These are phyloP conservation scores for Boletus semigastroideus DNA, from an alignment of 1,284 basidiomycete species.

Conservation along the genomic window DNA sequence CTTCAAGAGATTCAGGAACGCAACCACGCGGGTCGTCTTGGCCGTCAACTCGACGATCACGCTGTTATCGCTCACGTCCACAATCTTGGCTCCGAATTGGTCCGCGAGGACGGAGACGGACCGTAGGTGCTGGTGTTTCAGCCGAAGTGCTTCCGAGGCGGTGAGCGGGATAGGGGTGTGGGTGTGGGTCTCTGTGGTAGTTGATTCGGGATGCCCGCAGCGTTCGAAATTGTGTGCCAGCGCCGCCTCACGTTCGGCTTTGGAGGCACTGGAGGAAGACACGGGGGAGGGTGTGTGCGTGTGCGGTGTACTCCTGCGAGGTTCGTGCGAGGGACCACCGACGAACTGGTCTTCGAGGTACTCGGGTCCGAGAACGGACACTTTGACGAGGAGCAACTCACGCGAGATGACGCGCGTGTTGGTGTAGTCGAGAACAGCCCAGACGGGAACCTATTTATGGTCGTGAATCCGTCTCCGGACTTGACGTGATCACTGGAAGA, in stretches of 20 bases:
- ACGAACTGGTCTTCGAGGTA: constrained; percentile 89
- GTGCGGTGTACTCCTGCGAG: constrained; percentile 40
- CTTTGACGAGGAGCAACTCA: constrained; percentile 86
- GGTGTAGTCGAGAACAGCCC: constrained; percentile 97
- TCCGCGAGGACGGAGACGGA: constrained; percentile 82
- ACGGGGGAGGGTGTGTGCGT: neutral
- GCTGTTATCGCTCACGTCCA: constrained; percentile 93
- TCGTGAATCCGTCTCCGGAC: constrained; percentile 5
- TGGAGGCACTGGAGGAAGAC: constrained; percentile 39
- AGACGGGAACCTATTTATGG: constrained; percentile 80
- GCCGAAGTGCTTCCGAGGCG: constrained; percentile 80
- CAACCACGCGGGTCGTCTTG: constrained; percentile 90
- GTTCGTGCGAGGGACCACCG: constrained; percentile 81
- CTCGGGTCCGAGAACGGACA: constrained; percentile 97
- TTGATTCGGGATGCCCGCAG: constrained; percentile 41
- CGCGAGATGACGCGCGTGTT: constrained; percentile 86
- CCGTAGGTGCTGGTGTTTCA: constrained; percentile 88
- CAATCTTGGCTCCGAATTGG: constrained; percentile 92
- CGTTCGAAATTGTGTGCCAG: constrained; percentile 79
- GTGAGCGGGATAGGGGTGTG: constrained; percentile 52
- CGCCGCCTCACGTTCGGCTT: constrained; percentile 65
- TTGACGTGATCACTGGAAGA: too few relatives aligned
- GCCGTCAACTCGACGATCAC: constrained; percentile 95
- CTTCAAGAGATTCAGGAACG: constrained; percentile 89
- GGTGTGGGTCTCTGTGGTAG: constrained; percentile 7